These are phyloP conservation scores for Pulveroboletus ravenelii DNA, from an alignment of 768 basidiomycete species.

Conservation along the genomic window DNA sequence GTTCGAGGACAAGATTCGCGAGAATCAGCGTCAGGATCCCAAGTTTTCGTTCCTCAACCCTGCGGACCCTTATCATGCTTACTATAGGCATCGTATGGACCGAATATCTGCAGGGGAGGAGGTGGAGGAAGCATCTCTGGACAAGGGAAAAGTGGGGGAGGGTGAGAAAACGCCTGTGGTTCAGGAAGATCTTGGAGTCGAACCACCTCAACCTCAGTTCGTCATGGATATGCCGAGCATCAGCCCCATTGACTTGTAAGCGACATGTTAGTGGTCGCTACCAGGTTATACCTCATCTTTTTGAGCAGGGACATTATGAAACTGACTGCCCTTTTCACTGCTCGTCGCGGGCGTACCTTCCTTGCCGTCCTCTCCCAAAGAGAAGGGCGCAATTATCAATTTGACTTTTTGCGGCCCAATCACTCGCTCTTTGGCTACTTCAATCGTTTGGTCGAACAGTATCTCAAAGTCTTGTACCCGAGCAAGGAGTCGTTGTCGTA, in stretches of 20 bases:
- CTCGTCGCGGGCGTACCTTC: slow-evolving; percentile 84
- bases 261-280: slow-evolving; percentile 15
- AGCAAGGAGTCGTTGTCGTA: slow-evolving; percentile 67
- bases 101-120: slow-evolving; percentile 72
- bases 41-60: slow-evolving; percentile 99
- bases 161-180: slow-evolving; percentile 29
- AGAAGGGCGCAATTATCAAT: slow-evolving; percentile 95
- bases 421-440: slow-evolving; percentile 97
- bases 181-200: slow-evolving; percentile 61
- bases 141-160: slow-evolving; percentile 40
- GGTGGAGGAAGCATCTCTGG: slow-evolving; percentile 51
- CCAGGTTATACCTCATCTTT: not conserved
- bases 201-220: slow-evolving; percentile 80
- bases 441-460: slow-evolving; percentile 95
- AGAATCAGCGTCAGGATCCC: slow-evolving; percentile 92
- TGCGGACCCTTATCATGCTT: slow-evolving; percentile 96
- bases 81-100: slow-evolving; percentile 91
- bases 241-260: slow-evolving; percentile 85
- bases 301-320: slow-evolving; percentile 83
- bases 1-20: slow-evolving; percentile 96
- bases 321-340: slow-evolving; percentile 92
- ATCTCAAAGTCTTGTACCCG: slow-evolving; percentile 85
- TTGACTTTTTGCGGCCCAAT: slow-evolving; percentile 93
- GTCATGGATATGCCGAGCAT: slow-evolving; percentile 83
- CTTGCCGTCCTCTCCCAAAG: slow-evolving; percentile 77